phyloP scores from a whole-genome alignment of 169 alveolate species.

The Plasmodium ovale region DNA sequence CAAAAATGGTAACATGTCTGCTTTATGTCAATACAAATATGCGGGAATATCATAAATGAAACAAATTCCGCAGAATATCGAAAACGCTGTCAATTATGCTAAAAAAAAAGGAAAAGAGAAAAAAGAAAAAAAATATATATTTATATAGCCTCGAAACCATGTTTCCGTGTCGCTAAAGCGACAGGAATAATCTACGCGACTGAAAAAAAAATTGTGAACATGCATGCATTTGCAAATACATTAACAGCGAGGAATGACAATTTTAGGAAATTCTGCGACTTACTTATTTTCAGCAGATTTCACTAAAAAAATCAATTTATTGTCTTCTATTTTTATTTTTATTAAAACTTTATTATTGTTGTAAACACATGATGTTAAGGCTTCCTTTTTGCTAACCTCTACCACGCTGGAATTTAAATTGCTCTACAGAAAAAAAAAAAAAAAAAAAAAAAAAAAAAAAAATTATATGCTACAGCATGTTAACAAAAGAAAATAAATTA shows the following conservation, averaged over 20 bases:
- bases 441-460: constrained; percentile 16
- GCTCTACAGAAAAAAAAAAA: constrained; percentile 21
- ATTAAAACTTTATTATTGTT: constrained; percentile 46
- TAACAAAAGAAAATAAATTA: neutral
- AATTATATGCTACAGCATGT: neutral
- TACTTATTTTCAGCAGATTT: constrained; percentile 65
- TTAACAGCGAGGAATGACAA: too few species aligned
- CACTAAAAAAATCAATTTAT: constrained; percentile 68
- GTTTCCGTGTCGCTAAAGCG: too few species aligned
- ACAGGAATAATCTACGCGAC: too few species aligned
- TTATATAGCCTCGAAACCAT: neutral
- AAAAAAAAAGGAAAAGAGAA: constrained; percentile 22
- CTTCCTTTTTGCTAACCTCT: constrained; percentile 62
- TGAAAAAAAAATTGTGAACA: too few species aligned
- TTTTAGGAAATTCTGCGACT: constrained; percentile 8
- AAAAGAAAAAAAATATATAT: constrained; percentile 24
- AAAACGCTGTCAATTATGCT: constrained; percentile 61
- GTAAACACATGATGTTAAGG: constrained; percentile 50
- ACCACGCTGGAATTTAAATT: constrained; percentile 47
- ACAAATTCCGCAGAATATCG: constrained; percentile 65
- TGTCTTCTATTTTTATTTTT: constrained; percentile 66
- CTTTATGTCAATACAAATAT: too few species aligned
- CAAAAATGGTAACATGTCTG: too few species aligned
- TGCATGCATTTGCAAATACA: neutral
- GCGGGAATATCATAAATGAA: constrained; percentile 16